Percentiles rank a stretch among this genome's conserved stretches.
phyloP scores from a whole-genome alignment of 2,329 filamentous ascomycete species.

The Penicillium sp. region DNA sequence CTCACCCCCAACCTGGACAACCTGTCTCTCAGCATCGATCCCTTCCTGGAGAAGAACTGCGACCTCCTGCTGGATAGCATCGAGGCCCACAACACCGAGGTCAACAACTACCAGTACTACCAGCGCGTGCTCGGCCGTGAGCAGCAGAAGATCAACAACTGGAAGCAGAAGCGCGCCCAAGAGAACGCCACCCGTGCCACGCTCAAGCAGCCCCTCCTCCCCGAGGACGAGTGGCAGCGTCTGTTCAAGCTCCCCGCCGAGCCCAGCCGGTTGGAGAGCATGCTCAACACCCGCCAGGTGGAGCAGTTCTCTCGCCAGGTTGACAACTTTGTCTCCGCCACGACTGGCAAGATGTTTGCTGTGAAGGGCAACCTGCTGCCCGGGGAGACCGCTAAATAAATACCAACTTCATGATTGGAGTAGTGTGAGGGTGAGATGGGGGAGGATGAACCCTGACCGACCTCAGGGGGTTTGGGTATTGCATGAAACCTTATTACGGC shows the following conservation, averaged over 20 bases:
- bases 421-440: not conserved
- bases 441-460: conserved; percentile 21
- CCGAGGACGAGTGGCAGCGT: conserved; percentile 97
- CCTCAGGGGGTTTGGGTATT: conserved; percentile 39
- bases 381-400: conserved; percentile 51
- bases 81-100: conserved; percentile 96
- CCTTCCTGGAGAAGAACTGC: conserved; percentile 97
- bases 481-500: conserved; percentile 48
- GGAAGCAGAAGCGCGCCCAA: conserved; percentile 95
- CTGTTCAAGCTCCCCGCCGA: conserved; percentile 97
- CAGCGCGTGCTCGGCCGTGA: conserved; percentile 91
- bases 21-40: conserved; percentile 91
- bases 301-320: conserved; percentile 98
- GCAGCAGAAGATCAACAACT: conserved; percentile 93
- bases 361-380: conserved; percentile 73
- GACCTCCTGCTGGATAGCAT: conserved; percentile 95
- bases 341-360: conserved; percentile 97
- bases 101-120: conserved; percentile 99
- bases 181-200: conserved; percentile 85
- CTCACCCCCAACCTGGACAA: conserved; percentile 87
- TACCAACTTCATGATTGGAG: not conserved
- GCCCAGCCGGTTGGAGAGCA: conserved; percentile 87
- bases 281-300: conserved; percentile 93
- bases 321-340: conserved; percentile 89
- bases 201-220: conserved; percentile 84